These are phyloP conservation scores for Fonsecaea pedrosoi DNA, from an alignment of 2,329 filamentous ascomycete species.

Conservation along the genomic window DNA sequence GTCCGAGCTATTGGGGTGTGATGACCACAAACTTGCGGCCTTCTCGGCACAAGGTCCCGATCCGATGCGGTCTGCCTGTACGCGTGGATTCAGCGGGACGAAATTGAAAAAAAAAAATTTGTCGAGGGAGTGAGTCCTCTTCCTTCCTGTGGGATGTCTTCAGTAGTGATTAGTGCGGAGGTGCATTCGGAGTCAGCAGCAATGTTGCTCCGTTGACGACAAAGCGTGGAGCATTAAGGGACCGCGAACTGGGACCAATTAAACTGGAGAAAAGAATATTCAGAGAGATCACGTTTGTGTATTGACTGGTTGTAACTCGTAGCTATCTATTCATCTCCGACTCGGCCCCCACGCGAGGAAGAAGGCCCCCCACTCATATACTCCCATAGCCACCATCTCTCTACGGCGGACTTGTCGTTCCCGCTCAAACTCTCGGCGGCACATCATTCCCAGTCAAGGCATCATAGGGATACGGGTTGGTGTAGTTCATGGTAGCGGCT, in stretches of 20 bases:
- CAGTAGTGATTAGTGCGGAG: too few relatives aligned
- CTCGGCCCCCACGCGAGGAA: too few relatives aligned
- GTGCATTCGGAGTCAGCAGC: too few relatives aligned
- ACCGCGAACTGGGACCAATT: neutral
- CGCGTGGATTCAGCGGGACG: too few relatives aligned
- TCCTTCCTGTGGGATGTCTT: too few relatives aligned
- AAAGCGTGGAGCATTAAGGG: too few relatives aligned
- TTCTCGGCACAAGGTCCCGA: neutral
- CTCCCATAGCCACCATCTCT: neutral
- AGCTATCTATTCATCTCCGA: neutral
- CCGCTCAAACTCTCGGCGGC: constrained; percentile 4
- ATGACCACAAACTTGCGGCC: neutral
- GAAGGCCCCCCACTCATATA: neutral
- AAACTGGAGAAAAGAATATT: neutral
- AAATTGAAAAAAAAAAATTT: too few relatives aligned
- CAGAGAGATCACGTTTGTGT: neutral
- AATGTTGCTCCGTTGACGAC: too few relatives aligned
- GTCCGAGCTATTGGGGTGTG: neutral
- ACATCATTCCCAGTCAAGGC: constrained; percentile 24
- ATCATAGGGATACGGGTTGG: constrained; percentile 29
- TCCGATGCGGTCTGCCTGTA: neutral
- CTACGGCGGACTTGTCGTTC: neutral
- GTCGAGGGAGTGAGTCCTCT: too few relatives aligned
- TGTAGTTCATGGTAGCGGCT: constrained; percentile 30
- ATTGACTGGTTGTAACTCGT: neutral